Conservation (phyloP, 805 yeast species). For the Hyphopichia homilentoma region DNA sequence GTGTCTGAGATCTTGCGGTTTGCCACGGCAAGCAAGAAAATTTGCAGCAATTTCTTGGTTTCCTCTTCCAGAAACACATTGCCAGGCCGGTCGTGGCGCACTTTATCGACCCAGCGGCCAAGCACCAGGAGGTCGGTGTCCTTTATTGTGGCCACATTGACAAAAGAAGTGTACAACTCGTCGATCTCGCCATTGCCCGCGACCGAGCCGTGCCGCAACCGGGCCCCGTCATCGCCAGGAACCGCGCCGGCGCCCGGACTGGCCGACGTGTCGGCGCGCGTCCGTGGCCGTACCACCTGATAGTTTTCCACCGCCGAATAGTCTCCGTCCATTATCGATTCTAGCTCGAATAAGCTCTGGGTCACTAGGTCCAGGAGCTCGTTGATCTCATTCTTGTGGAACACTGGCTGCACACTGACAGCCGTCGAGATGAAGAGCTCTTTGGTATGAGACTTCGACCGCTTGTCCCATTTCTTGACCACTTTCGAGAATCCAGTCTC, state of each 20-base stretch:
- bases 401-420: constrained; percentile 94
- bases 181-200: constrained; percentile 49
- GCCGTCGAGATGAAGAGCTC: constrained; percentile 90
- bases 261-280: constrained; percentile 3
- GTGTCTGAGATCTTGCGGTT: constrained; percentile 63
- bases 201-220: constrained; percentile 14
- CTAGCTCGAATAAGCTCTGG: constrained; percentile 66
- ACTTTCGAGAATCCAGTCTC: constrained; percentile 96
- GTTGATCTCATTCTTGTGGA: constrained; percentile 84
- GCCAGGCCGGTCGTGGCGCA: constrained; percentile 10
- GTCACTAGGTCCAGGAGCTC: constrained; percentile 76
- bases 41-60: constrained; percentile 50
- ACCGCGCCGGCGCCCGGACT: constrained; percentile 3
- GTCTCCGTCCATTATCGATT: constrained; percentile 50
- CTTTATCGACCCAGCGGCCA: constrained; percentile 38
- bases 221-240: constrained; percentile 2
- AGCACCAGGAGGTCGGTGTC: constrained; percentile 35
- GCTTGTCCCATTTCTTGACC: constrained; percentile 95
- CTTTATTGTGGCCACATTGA: constrained; percentile 45
- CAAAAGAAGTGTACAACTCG: constrained; percentile 68
- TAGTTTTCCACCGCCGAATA: constrained; percentile 25
- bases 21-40: constrained; percentile 67
- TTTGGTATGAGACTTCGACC: constrained; percentile 91
- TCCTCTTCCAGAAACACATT: constrained; percentile 10
- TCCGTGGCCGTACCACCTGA: too few relatives aligned